Evolutionary conservation across 1,284 basidiomycete genomes (phyloP).

Genomic region (Boletellus deceptivus): DNA sequence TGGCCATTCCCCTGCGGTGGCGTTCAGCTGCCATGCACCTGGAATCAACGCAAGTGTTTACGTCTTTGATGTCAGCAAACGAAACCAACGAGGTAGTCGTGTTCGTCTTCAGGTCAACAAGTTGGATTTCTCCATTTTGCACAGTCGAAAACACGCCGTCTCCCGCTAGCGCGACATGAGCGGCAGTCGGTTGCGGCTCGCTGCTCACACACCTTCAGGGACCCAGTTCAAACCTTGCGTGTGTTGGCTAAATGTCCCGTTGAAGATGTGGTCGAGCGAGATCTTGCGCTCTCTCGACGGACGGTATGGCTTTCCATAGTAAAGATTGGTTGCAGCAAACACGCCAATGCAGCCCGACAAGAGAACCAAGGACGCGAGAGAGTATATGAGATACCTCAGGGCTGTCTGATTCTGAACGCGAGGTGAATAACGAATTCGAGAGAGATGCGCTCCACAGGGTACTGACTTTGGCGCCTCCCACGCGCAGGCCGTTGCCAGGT

Average conservation of each 20-base stretch:
- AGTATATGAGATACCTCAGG: slow-evolving; percentile 53
- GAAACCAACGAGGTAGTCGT: slow-evolving; percentile 62
- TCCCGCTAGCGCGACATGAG: slow-evolving; percentile 55
- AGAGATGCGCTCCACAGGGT: neutral
- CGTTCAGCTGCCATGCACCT: neutral
- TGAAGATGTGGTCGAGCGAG: slow-evolving; percentile 86
- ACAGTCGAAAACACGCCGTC: slow-evolving; percentile 85
- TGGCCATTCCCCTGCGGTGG: slow-evolving; percentile 53
- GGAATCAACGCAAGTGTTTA: slow-evolving; percentile 33
- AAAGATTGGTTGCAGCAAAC: slow-evolving; percentile 63
- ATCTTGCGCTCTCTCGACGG: slow-evolving; percentile 62
- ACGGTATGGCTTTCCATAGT: slow-evolving; percentile 53
- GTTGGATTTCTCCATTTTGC: slow-evolving; percentile 61
- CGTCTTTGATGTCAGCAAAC: slow-evolving; percentile 60
- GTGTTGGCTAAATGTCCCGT: slow-evolving; percentile 73
- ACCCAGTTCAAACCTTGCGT: slow-evolving; percentile 71
- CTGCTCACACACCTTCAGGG: slow-evolving; percentile 65
- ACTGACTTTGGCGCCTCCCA: slow-evolving; percentile 39
- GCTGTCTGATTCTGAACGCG: slow-evolving; percentile 43
- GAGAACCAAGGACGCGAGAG: slow-evolving; percentile 51
- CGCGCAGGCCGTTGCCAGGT: slow-evolving; percentile 35
- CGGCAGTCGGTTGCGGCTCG: neutral
- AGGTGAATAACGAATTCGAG: slow-evolving; percentile 6
- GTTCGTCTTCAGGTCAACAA: slow-evolving; percentile 80
- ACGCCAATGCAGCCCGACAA: slow-evolving; percentile 64